These are phyloP conservation scores for Claviceps sp. DNA, from an alignment of 2,329 filamentous ascomycete genomes.

Conservation along the genomic window DNA sequence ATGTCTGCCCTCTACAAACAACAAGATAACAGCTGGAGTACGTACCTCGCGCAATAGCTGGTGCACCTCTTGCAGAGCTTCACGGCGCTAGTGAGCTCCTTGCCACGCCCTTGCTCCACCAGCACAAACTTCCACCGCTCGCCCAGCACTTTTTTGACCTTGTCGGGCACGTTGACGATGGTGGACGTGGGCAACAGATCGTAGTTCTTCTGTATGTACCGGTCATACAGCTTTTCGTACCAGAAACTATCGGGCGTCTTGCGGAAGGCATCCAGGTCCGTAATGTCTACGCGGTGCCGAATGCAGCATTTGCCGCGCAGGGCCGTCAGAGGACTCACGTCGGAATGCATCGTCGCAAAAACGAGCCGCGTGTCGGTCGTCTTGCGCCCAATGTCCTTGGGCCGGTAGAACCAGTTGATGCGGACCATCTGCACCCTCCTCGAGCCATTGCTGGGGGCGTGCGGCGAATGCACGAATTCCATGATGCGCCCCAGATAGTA, in stretches of 20 bases:
- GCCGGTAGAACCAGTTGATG: conserved; percentile 97
- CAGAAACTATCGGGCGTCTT: conserved; percentile 81
- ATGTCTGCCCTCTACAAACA: neutral
- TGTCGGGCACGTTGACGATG: conserved; percentile 91
- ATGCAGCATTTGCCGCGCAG: conserved; percentile 90
- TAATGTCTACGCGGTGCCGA: conserved; percentile 74
- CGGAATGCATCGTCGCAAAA: conserved; percentile 97
- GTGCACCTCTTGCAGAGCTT: conserved; percentile 91
- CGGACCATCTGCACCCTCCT: conserved; percentile 74
- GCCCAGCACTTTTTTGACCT: conserved; percentile 90
- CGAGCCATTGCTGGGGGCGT: conserved; percentile 56
- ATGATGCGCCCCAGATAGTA: conserved; percentile 97
- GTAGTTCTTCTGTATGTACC: conserved; percentile 96
- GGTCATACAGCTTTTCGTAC: conserved; percentile 95
- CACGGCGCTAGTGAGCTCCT: conserved; percentile 89
- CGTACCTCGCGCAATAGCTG: conserved; percentile 79
- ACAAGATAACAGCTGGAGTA: neutral
- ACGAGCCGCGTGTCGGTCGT: conserved; percentile 81
- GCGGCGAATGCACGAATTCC: conserved; percentile 78
- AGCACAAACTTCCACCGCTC: conserved; percentile 95
- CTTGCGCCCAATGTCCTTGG: conserved; percentile 88
- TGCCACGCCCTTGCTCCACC: conserved; percentile 84
- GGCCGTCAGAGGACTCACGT: conserved; percentile 83
- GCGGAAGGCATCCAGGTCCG: conserved; percentile 70
- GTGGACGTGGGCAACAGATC: conserved; percentile 84